phyloP scores from a whole-genome alignment of 2,329 filamentous ascomycete genomes.

The Akanthomyces uredinophilus region DNA sequence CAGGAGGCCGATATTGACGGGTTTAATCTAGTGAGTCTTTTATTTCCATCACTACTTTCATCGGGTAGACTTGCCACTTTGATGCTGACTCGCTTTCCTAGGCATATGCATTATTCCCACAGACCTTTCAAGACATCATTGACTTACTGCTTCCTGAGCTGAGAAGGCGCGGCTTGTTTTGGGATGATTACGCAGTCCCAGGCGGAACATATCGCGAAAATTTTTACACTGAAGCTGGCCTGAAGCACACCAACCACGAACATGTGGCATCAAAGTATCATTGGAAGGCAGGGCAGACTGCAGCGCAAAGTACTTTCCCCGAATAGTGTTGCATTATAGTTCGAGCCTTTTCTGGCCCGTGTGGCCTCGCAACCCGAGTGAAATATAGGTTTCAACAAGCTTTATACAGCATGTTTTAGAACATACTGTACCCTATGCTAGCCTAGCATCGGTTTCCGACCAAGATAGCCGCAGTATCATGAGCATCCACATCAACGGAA shows the following conservation, averaged over 20 bases:
- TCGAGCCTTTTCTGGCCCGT: no score
- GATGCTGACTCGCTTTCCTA: neutral
- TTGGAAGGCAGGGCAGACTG: constrained; percentile 27
- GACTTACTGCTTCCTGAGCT: constrained; percentile 60
- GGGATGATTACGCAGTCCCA: constrained; percentile 40
- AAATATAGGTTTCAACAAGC: no score
- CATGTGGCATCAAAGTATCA: constrained; percentile 36
- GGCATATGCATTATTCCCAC: constrained; percentile 39
- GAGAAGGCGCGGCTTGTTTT: constrained; percentile 51
- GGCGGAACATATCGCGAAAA: constrained; percentile 32
- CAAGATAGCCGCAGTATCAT: constrained; percentile 31
- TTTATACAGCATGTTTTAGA: no score
- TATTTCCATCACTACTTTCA: neutral
- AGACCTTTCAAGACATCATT: constrained; percentile 62
- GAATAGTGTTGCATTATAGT: neutral
- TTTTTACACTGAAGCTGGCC: constrained; percentile 2
- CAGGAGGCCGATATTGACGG: constrained; percentile 58
- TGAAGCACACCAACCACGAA: constrained; percentile 26
- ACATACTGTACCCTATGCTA: no score
- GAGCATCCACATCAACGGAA: constrained; percentile 25
- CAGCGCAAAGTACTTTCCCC: neutral
- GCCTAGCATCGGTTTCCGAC: constrained; percentile 4
- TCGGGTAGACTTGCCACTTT: neutral
- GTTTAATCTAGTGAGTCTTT: constrained; percentile 27
- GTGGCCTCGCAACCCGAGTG: no score